Evolutionary conservation across 345 rosid genomes (phyloP), one percentile per base, ranked within the genome.

Genomic region (Citropsis articulata): DNA sequence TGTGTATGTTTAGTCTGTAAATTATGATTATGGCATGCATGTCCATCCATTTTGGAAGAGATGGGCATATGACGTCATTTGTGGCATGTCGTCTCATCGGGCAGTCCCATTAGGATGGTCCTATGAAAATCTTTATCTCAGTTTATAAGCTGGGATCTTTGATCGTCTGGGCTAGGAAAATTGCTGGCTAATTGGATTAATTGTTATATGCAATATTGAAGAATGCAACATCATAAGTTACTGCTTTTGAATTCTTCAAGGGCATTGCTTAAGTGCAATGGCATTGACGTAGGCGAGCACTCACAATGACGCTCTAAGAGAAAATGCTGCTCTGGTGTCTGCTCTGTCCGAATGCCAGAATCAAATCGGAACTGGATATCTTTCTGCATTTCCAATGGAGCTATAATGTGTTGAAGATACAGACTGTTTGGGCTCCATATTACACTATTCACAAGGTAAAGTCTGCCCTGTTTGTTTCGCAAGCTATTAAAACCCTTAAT

Each of bases 221-320:
- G 50, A 12, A 13, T 45, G 50, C 50, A 42, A 45, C 50, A 45
- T 3, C 0, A 45, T 4, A 10, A 45, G 50, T 45, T 12, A 13
- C 18, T 5, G 9, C 21, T 14, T 78, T 73, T 35, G 72, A 9
- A 18, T 14, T 81, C 55, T 42, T 81, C 80, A 62, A 89, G 91
- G 92, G 76, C 88, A 89, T 84, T 89, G 86, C 77, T 64, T 89
- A 80, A 84, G 92, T 78, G 89, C 91, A 2, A n/a, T 88, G n/a
- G 88, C 92, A 27, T 55, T 69, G 6, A 88, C 76, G 91, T 89
- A 89, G 90, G 91, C 88, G n/a, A 88, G 87, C 65, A 88, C 92
- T 66, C 85, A 81, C 73, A 73, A 79, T 74, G 82, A 77, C 4
- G 76, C 83, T 33, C 61, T 3, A 80, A 64, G 75, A 68, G 78